phyloP scores from a whole-genome alignment of 2,329 filamentous ascomycete species.

The Graphilbum fragrans region DNA sequence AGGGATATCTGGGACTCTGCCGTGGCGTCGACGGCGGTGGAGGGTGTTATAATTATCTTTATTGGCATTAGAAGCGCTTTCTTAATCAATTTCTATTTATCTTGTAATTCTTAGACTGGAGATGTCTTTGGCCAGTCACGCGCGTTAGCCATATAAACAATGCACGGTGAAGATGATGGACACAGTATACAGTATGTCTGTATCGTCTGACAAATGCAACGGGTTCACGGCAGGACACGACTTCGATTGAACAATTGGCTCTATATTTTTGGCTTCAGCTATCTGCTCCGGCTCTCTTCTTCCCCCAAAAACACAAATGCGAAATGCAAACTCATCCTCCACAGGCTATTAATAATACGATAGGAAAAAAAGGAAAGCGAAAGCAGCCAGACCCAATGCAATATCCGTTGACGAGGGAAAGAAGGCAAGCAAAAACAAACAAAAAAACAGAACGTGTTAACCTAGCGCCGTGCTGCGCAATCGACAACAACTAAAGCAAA shows the following conservation, averaged over 20 bases:
- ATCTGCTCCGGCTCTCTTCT: background rate
- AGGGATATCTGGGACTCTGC: too few relatives aligned
- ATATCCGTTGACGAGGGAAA: constrained; percentile 1
- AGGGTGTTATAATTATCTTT: too few relatives aligned
- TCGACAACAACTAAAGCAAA: constrained; percentile 5
- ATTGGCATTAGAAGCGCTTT: too few relatives aligned
- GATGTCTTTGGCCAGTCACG: too few relatives aligned
- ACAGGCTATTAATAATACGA: constrained; percentile 7
- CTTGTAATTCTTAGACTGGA: too few relatives aligned
- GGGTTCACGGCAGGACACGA: too few relatives aligned
- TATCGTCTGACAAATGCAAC: too few relatives aligned
- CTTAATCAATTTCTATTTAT: too few relatives aligned
- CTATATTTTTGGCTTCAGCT: background rate
- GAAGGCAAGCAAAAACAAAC: background rate
- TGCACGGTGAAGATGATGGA: too few relatives aligned
- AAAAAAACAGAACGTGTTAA: constrained; percentile 4
- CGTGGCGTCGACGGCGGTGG: too few relatives aligned
- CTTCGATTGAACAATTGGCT: background rate
- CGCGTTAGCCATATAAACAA: too few relatives aligned
- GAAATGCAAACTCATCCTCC: constrained; percentile 2
- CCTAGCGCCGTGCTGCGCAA: constrained; percentile 12
- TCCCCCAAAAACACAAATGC: constrained; percentile 3
- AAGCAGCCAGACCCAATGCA: constrained; percentile 12
- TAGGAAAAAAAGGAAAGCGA: constrained; percentile 3
- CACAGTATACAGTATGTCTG: too few relatives aligned